A percentile compares a stretch with the other conserved stretches of the same genome.
phyloP scores from a whole-genome alignment of 75 land plant species.

The Pinus taeda region DNA sequence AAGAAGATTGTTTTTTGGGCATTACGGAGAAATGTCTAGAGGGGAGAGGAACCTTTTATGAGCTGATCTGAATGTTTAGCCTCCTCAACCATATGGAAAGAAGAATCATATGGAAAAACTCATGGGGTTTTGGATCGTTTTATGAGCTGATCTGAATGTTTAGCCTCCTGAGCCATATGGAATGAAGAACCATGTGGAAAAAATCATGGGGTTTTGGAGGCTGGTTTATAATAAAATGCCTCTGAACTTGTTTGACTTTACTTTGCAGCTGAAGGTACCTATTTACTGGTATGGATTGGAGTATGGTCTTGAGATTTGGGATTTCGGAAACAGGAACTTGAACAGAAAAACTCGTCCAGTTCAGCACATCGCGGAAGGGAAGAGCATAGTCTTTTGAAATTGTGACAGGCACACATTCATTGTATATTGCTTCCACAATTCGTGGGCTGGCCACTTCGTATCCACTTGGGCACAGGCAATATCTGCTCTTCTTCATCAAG shows the following conservation, averaged over 20 bases:
- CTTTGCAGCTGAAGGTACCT: conserved; percentile 33
- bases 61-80: conserved; percentile 27
- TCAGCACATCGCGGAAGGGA: conserved; percentile 59
- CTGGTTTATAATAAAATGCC: conserved; percentile 34
- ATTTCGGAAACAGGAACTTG: conserved; percentile 41
- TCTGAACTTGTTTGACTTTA: conserved; percentile 33
- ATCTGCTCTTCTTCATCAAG: conserved; percentile 53
- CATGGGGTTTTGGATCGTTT: conserved; percentile 11
- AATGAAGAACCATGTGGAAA: conserved; percentile 53
- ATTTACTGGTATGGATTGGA: conserved; percentile 30
- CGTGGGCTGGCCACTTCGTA: conserved; percentile 71
- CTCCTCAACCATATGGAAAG: conserved; percentile 54
- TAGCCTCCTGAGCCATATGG: conserved; percentile 47
- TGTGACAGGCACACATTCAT: conserved; percentile 58
- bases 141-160: conserved; percentile 22
- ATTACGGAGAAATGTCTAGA: not conserved
- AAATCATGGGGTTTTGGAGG: conserved; percentile 39
- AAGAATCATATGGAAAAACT: conserved; percentile 50
- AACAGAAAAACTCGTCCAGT: conserved; percentile 56
- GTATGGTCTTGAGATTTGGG: conserved; percentile 44
- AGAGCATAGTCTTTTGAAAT: conserved; percentile 49
- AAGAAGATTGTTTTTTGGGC: too few species aligned
- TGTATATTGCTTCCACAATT: conserved; percentile 64
- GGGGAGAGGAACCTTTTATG: too few species aligned
- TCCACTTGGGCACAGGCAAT: conserved; percentile 66